Base-by-base conservation (phyloP, 2,329 filamentous ascomycete genomes). In the Xylariaceae sp. region DNA sequence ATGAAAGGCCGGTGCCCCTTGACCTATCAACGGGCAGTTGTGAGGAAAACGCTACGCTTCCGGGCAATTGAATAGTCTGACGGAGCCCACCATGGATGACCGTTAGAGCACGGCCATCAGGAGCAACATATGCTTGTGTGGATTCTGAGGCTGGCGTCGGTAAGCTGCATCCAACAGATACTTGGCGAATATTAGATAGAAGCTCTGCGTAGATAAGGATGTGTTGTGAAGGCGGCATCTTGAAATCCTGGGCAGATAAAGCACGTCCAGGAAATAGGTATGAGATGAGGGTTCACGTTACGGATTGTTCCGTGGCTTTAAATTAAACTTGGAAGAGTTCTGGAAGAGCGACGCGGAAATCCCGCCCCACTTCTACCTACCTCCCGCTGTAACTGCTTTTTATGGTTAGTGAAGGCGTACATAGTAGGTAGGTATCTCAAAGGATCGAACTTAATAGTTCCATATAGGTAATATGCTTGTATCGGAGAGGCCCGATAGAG, bases 131-230 rank as follows among this genome's bases (percentile, higher is more conserved):
- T 30, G 73, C 74, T 45, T 62, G 65, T 26, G 77, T 81, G n/a
- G 70, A 70, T 29, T 69, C 54, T 50, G 74, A 71, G 45, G 68
- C 68, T 3, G 73, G 69, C 9, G 75, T 73, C 2, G 74, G 70
- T 1, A 86, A 70, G 2, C 76, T 74, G 5, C 76, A 80, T 49
- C 76, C 78, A 27, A 86, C 70, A 3, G 83, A 85, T 40, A 87
- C 74, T 65, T 86, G 83, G 42, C 79, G 76, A 60, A 88, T 84
- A 56, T 86, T 85, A 31, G 78, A 73, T 2, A 87, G 76, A 1
- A 86, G 74, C 70, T 88, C 85, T 4, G 84, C 83, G 65, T 87
- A 86, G 27, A 87, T 74, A 1, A 69, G 63, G 26, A 72, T 60
- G 31, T 46, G 58, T 32, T 59, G 55, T 45, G 56, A 50, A 47